Base-by-base conservation (phyloP, 2,329 filamentous ascomycete species). In the Colletotrichum chlorophyti region DNA sequence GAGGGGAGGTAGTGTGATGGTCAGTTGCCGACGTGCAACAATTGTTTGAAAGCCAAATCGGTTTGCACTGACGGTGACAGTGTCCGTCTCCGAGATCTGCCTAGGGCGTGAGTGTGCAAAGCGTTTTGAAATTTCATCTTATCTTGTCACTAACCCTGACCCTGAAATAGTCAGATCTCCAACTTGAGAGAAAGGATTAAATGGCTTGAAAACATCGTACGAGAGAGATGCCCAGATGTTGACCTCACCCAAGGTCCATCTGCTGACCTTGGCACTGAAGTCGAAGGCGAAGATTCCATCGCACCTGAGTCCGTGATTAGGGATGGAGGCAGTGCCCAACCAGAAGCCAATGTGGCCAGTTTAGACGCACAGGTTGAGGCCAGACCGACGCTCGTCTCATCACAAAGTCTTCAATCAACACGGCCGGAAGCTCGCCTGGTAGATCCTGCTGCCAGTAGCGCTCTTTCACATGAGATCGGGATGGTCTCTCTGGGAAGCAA, bases 401-500 rank as follows among this genome's bases (percentile, higher is more conserved):
- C 46, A 12, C 61, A 63, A 10, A 55, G 58, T 5, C 40, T 42
- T 6, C 5, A 57, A 37, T 27, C 65, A 52, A 35, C 60, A 46
- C 38, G 64, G 42, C 11, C 27, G 45, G 50, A 35, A 64, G 61
- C 1, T 35, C 61, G 26, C 53, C 17, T 57, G 49, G 23, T 42
- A 49, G 27, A 63, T 60, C 11, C 66, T 49, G 46, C 61, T 65
- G 43, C 64, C 63, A 51, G 61, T 62, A 64, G 53, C 12, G 37
- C 53, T 4, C 64, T 76, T 2, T 76, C 79, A 2, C 80, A 84
- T 58, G 80, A 84, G 60, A 82, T 84, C 14, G 82, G 82, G 0
- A 64, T 84, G 12, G 74, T 84, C 0, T 82, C 81, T 0, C 69
- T 84, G 1, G 79, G 77, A 2, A 72, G 72, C 4, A 79, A 76